Conservation (phyloP, 441 rosid species). For the Gossypium gossypioides region DNA sequence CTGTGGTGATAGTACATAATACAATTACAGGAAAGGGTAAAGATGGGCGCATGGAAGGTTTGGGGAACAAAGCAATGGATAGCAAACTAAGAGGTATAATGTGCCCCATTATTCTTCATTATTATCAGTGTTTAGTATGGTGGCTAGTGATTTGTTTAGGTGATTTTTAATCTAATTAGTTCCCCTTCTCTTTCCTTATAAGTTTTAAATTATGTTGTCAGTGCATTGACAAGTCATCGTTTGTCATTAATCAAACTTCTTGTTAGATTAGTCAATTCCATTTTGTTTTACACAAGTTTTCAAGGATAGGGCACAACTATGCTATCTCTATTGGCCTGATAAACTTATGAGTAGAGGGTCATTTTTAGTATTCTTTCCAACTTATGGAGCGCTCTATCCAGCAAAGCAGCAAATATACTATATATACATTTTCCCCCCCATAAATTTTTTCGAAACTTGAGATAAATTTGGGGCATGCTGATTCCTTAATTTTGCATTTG, state of each 20-base stretch:
- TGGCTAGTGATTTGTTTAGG: constrained; percentile 14
- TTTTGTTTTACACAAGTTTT: not conserved
- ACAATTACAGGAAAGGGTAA: constrained; percentile 86
- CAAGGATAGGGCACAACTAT: not conserved
- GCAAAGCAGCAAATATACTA: not conserved
- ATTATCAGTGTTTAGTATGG: not conserved
- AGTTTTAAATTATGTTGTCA: constrained; percentile 11
- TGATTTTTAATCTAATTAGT: constrained; percentile 7
- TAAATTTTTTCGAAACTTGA: not conserved
- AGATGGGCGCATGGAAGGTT: constrained; percentile 95
- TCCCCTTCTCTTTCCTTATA: not conserved
- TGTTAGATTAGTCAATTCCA: not conserved
- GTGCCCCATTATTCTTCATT: constrained; percentile 25
- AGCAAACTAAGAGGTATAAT: constrained; percentile 79
- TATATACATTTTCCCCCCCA: not conserved
- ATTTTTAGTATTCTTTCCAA: not conserved
- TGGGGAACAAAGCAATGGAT: constrained; percentile 96
- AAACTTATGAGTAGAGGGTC: not conserved
- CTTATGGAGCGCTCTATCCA: not conserved
- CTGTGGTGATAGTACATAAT: constrained; percentile 80
- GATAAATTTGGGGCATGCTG: not conserved
- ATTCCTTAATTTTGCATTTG: not conserved
- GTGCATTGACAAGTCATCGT: not conserved
- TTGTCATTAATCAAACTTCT: not conserved
- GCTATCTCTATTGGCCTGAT: not conserved